Percentiles rank a stretch among this genome's conserved stretches.
These are phyloP conservation scores for Myriangium duriaei DNA, from an alignment of 2,329 filamentous ascomycete genomes.

Conservation along the genomic window DNA sequence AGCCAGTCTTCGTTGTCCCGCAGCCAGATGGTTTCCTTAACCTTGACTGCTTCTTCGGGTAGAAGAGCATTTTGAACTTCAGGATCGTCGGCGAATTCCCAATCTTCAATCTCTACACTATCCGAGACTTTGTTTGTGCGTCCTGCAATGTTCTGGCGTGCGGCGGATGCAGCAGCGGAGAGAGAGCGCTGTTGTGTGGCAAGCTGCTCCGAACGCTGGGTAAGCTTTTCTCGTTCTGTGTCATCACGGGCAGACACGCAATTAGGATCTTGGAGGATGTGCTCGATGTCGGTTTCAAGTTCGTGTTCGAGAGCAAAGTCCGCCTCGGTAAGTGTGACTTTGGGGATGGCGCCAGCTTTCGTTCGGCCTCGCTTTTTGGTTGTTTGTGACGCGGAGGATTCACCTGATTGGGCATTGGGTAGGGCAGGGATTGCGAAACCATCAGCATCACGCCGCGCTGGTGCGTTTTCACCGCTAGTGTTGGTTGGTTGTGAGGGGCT, in stretches of 20 bases:
- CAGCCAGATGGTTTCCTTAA: constrained; percentile 89
- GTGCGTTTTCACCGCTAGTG: constrained; percentile 7
- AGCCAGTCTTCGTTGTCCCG: constrained; percentile 92
- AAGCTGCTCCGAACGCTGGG: constrained; percentile 17
- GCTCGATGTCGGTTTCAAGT: constrained; percentile 33
- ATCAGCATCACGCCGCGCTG: constrained; percentile 26
- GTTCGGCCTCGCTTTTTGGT: constrained; percentile 26
- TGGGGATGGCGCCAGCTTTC: constrained; percentile 15
- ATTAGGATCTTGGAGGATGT: constrained; percentile 21
- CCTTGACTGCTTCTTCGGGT: constrained; percentile 56
- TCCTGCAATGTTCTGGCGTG: constrained; percentile 35
- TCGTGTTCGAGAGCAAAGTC: constrained; percentile 36
- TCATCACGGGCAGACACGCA: constrained; percentile 19
- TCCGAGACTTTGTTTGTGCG: constrained; percentile 23
- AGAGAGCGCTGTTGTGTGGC: constrained; percentile 19
- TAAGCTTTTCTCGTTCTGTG: constrained; percentile 18
- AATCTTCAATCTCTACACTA: constrained; percentile 52
- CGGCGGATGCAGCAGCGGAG: constrained; percentile 36
- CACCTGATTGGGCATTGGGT: constrained; percentile 15
- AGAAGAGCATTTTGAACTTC: constrained; percentile 76
- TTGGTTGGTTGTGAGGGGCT: background rate
- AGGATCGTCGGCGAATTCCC: constrained; percentile 79
- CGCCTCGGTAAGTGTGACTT: constrained; percentile 27
- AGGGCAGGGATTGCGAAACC: constrained; percentile 29
- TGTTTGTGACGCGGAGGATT: constrained; percentile 16